Base-by-base conservation (phyloP, 106 monocot species). In the Cymbidium sinense region DNA sequence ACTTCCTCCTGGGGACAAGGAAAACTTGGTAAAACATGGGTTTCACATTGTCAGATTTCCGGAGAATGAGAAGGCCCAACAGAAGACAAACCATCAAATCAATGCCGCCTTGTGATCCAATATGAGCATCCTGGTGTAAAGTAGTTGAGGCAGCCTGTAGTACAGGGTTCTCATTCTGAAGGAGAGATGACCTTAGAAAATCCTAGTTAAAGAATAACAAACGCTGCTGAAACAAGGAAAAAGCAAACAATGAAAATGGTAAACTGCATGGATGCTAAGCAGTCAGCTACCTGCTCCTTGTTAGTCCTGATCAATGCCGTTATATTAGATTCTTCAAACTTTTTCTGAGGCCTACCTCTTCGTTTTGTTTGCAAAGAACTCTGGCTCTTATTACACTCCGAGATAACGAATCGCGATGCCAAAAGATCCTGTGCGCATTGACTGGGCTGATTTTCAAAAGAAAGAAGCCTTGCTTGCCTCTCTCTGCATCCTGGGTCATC, bases 301-400 rank as follows among this genome's bases (percentile, higher is more conserved):
- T 81, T 81, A 25, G 81, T 47, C 73, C 64, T 75, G 29, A 67
- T 36, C n/a, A 83, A 43, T 4, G 77, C 17, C 54, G 80, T 84
- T 41, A 62, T 34, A 43, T 74, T 77, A 75, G 82, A 62, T 58
- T 87, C 86, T 65, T 70, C 84, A 19, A 65, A 51, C 33, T 76
- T 86, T 69, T 87, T 89, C 1, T 84, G 84, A 25, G 89, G 89
- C 61, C 89, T 62, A 54, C 89, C 86, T 70, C 84, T 82, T 41
- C 84, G 76, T 44, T 87, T 87, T 20, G 73, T 51, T 43, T 78
- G 78, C 43, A 78, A 30, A 41, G 79, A 84, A 72, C 81, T 71
- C 3, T 35, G 51, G 35, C 37, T 84, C 64, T 79, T 84, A 33
- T 64, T 79, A 73, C 81, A 50, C 39, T 87, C 87, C 41, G 87